Evolutionary conservation across 106 monocot species (phyloP).

Genomic region (Apostasia ramifera): DNA sequence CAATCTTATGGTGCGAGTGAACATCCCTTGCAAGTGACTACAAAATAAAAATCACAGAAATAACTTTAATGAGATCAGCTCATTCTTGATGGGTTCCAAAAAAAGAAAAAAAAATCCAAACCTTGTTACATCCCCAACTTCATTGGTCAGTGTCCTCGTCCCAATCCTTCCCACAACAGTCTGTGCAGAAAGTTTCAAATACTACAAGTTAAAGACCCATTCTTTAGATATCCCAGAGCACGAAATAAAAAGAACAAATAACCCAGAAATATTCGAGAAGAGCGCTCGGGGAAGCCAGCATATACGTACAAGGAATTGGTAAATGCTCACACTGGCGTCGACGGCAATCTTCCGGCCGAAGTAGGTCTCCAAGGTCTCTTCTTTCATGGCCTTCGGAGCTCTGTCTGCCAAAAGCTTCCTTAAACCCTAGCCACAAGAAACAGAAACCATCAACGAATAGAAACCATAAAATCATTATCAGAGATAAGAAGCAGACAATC

Average conservation of each 20-base stretch:
- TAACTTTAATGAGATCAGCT: neutral
- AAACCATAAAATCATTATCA: too few relatives aligned
- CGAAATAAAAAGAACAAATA: too few relatives aligned
- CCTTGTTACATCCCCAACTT: slow-evolving; percentile 97
- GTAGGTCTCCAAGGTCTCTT: slow-evolving; percentile 83
- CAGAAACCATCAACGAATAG: neutral
- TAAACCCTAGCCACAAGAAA: slow-evolving; percentile 54
- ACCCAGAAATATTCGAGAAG: too few relatives aligned
- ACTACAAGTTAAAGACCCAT: too few relatives aligned
- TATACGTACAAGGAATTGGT: slow-evolving; percentile 82
- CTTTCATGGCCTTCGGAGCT: slow-evolving; percentile 77
- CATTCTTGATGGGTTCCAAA: neutral
- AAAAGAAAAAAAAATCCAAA: slow-evolving; percentile 1
- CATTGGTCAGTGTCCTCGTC: slow-evolving; percentile 77
- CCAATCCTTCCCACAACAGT: slow-evolving; percentile 93
- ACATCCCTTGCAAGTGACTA: slow-evolving; percentile 99
- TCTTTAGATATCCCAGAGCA: too few relatives aligned
- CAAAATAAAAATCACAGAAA: neutral
- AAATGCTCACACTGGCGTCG: slow-evolving; percentile 98
- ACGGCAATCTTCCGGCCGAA: slow-evolving; percentile 86
- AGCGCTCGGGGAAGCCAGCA: too few relatives aligned
- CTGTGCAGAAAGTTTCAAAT: slow-evolving; percentile 14
- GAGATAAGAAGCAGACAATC: neutral
- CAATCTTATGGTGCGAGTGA: slow-evolving; percentile 86
- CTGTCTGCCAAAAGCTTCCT: slow-evolving; percentile 93